These are phyloP conservation scores for Perkinsus chesapeaki DNA, from an alignment of 169 alveolate species.

Conservation along the genomic window DNA sequence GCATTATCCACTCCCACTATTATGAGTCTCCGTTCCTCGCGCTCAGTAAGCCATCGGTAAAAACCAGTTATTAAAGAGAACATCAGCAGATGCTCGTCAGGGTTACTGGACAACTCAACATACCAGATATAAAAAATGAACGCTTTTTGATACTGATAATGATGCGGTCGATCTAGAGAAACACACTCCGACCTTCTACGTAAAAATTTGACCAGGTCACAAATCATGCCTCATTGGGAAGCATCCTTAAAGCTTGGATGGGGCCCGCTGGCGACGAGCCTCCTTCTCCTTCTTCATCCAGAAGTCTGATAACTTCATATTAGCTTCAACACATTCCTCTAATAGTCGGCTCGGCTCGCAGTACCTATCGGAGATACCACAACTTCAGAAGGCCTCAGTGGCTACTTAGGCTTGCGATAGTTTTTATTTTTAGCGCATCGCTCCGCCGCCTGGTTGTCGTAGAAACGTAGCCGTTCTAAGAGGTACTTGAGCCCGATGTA, in stretches of 20 bases:
- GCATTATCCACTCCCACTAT: neutral
- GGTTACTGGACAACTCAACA: neutral
- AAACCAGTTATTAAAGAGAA: neutral
- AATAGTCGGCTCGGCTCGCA: neutral
- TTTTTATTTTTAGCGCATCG: neutral
- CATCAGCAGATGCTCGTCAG: neutral
- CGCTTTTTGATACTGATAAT: neutral
- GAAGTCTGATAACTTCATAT: neutral
- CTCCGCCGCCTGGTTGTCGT: constrained; percentile 10
- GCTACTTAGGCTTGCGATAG: constrained; percentile 1
- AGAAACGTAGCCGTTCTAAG: neutral
- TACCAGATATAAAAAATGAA: neutral
- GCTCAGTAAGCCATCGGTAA: neutral
- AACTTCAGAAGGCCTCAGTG: neutral
- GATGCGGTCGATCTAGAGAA: neutral
- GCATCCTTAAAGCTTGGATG: neutral
- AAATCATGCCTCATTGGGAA: neutral
- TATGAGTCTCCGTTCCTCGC: neutral
- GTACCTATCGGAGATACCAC: neutral
- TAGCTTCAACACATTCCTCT: neutral
- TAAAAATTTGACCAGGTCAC: neutral
- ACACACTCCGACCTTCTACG: neutral
- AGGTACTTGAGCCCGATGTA: constrained; percentile 21
- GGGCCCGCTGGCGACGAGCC: neutral
- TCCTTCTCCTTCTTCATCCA: constrained; percentile 13